phyloP scores from a whole-genome alignment of 192 early-diverging fungal genomes.

The Neocallimastix lanati region DNA sequence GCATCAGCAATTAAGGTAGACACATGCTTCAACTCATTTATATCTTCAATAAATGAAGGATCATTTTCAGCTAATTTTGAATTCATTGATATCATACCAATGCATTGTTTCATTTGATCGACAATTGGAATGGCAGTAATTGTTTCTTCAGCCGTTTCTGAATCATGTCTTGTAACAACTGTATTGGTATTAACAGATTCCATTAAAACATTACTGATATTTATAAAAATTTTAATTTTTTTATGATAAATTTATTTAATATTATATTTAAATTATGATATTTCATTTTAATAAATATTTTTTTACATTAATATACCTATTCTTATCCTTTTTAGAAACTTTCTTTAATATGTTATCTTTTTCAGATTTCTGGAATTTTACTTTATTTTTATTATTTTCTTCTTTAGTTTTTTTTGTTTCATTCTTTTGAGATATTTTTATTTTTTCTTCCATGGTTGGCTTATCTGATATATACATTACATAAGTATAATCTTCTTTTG shows the following conservation, averaged over 20 bases:
- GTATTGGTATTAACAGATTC: not conserved
- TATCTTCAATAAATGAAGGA: slow-evolving; percentile 6
- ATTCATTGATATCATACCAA: slow-evolving; percentile 13
- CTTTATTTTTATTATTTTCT: not conserved
- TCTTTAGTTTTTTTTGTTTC: not conserved
- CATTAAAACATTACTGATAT: not conserved
- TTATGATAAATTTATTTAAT: too few species aligned
- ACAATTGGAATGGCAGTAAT: slow-evolving; percentile 13
- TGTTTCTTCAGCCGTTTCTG: not conserved
- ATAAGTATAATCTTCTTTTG: not conserved
- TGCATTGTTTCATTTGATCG: slow-evolving; percentile 8
- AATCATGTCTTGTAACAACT: not conserved
- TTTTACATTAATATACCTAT: too few species aligned
- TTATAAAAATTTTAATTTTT: not conserved
- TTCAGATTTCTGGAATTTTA: not conserved
- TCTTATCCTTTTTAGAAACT: not conserved
- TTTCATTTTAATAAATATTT: too few species aligned
- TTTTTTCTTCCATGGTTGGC: not conserved
- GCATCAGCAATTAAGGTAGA: slow-evolving; percentile 6
- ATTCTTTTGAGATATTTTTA: not conserved
- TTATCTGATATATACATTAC: not conserved
- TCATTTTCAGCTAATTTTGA: not conserved
- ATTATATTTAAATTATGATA: too few species aligned
- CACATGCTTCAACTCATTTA: slow-evolving; percentile 13
- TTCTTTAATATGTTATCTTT: not conserved